phyloP scores from a whole-genome alignment of 257 asterid genomes.

The Echites panduratus region DNA sequence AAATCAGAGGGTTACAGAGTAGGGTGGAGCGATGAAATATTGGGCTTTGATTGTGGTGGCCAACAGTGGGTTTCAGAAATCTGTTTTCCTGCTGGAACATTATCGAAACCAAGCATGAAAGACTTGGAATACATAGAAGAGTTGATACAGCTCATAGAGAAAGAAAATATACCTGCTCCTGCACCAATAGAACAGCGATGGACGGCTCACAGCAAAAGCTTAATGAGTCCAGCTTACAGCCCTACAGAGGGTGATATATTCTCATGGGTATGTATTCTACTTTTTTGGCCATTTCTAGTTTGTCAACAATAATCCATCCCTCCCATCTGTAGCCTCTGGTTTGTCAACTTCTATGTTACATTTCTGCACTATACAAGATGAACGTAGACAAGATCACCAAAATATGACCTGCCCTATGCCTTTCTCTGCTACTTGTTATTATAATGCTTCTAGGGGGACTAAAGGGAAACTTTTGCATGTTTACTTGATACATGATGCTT shows the following conservation, averaged over 20 bases:
- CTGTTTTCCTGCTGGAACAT: slow-evolving; percentile 91
- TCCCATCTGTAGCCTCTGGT: slow-evolving; percentile 1
- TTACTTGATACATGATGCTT: not conserved
- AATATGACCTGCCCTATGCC: not conserved
- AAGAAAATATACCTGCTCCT: slow-evolving; percentile 82
- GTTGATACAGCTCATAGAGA: slow-evolving; percentile 58
- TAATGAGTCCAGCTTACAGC: slow-evolving; percentile 95
- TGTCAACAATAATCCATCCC: slow-evolving; percentile 6
- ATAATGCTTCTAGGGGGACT: not conserved
- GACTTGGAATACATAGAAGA: slow-evolving; percentile 83
- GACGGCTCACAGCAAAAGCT: slow-evolving; percentile 81
- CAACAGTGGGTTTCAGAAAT: slow-evolving; percentile 98
- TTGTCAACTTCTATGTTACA: not conserved
- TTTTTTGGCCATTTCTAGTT: slow-evolving; percentile 9
- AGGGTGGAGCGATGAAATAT: slow-evolving; percentile 96
- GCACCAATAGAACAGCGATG: slow-evolving; percentile 99
- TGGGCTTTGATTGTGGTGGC: slow-evolving; percentile 98
- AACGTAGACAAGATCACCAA: not conserved
- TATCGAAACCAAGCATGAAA: slow-evolving; percentile 77
- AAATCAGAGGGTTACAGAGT: slow-evolving; percentile 91
- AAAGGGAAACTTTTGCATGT: not conserved
- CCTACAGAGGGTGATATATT: slow-evolving; percentile 64
- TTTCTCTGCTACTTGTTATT: not conserved
- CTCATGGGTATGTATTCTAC: slow-evolving; percentile 64
- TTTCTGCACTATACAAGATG: not conserved